Percentiles rank a stretch among this genome's conserved stretches.
These are phyloP conservation scores for Sporodiniella umbellata DNA, from an alignment of 371 early-diverging fungal genomes.

Conservation along the genomic window DNA sequence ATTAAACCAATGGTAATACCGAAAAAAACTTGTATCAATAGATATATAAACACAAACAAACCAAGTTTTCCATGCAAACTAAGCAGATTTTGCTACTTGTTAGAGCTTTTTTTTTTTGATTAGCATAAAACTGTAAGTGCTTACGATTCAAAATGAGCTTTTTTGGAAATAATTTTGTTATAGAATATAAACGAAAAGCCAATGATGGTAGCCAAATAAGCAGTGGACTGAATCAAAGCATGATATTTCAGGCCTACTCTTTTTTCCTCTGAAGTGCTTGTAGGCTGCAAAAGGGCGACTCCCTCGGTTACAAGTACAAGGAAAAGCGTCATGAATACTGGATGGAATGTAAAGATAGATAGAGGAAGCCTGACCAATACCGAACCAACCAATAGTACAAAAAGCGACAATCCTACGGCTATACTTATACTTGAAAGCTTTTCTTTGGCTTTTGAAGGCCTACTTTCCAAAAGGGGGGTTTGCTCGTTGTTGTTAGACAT, in stretches of 20 bases:
- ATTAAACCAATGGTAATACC: slow-evolving; percentile 27
- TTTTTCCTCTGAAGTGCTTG: slow-evolving; percentile 25
- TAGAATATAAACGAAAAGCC: slow-evolving; percentile 25
- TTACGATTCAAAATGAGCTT: slow-evolving; percentile 32
- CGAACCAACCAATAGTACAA: slow-evolving; percentile 21
- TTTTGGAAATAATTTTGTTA: slow-evolving; percentile 23
- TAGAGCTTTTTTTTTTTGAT: not conserved
- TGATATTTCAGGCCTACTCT: slow-evolving; percentile 22
- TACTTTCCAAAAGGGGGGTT: no score
- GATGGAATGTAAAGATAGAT: slow-evolving; percentile 31
- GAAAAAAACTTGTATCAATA: slow-evolving; percentile 28
- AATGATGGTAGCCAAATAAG: slow-evolving; percentile 17
- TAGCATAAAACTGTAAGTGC: no score
- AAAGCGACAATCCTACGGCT: slow-evolving; percentile 16
- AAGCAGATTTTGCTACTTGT: not conserved
- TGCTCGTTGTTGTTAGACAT: not conserved
- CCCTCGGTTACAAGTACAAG: slow-evolving; percentile 30
- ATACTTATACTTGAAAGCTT: slow-evolving; percentile 6
- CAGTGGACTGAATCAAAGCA: slow-evolving; percentile 17
- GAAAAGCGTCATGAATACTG: slow-evolving; percentile 22
- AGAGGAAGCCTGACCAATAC: slow-evolving; percentile 22
- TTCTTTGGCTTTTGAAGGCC: no score
- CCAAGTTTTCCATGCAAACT: slow-evolving; percentile 35
- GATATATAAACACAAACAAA: slow-evolving; percentile 22
- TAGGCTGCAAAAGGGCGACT: slow-evolving; percentile 27